phyloP scores from a whole-genome alignment of 805 yeast genomes.

The Hanseniaspora opuntiae region DNA sequence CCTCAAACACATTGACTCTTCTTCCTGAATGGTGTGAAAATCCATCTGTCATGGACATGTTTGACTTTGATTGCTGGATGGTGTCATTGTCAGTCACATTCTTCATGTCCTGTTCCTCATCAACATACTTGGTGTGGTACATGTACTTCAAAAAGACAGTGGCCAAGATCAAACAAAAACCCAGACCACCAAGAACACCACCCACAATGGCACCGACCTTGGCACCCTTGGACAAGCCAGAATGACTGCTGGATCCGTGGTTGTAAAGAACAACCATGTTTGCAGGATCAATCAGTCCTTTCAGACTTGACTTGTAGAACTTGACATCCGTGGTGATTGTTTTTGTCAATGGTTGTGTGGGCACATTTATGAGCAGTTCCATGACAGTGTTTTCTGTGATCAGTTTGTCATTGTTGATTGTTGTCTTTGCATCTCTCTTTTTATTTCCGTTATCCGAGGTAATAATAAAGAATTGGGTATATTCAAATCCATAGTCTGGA shows the following conservation, averaged over 20 bases:
- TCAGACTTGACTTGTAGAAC: background rate
- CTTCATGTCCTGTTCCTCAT: background rate
- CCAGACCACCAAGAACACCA: conserved; percentile 7
- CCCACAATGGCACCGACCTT: conserved; percentile 9
- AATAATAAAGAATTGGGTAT: conserved; percentile 5
- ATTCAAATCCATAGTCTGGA: conserved; percentile 4
- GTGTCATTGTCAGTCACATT: background rate
- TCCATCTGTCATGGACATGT: conserved; percentile 2
- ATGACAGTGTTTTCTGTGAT: background rate
- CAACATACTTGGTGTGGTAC: background rate
- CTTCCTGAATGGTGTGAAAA: conserved; percentile 11
- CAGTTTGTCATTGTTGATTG: background rate
- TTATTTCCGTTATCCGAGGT: background rate
- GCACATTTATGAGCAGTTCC: conserved; percentile 6
- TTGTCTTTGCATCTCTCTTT: background rate
- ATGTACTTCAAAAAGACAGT: background rate
- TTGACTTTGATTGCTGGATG: background rate
- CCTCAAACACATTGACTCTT: conserved; percentile 12
- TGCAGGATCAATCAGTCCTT: background rate
- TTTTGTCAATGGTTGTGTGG: background rate
- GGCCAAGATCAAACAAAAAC: background rate
- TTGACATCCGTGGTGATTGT: conserved; percentile 7
- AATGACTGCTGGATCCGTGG: background rate
- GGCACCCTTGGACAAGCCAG: background rate
- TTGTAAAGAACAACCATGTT: background rate